Evolutionary conservation across 495 filamentous ascomycete species (phyloP), one percentile per base, ranked within the genome.

Genomic region (Trichoderma orchidacearum): DNA sequence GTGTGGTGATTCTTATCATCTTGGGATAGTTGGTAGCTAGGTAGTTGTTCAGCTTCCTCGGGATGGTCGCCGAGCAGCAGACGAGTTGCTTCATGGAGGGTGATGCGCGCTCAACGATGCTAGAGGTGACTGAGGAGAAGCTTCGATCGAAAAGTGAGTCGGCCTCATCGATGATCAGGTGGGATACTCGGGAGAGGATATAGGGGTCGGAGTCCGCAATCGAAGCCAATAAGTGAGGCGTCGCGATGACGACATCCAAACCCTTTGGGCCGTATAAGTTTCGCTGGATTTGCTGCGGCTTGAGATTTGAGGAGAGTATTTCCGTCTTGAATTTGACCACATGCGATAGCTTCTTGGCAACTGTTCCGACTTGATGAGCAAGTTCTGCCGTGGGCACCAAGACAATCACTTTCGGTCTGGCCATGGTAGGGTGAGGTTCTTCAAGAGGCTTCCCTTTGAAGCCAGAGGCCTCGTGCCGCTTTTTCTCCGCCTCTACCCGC

Each of bases 21-120:
- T 86, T 76, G 7, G 93, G 92, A 70, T 90, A 96, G 53, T 82
- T 80, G 55, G 83, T 81, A 51, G 78, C 79, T n/a, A 97, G 78
- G 64, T 85, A 87, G 53, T 75, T 81, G 68, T 98, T 92, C 4
- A 98, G 79, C 63, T 86, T 85, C 55, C 83, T 81, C 1, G 93
- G 93, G 59, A 98, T 97, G 12, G 93, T 98, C 58, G 93, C 93
- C 3, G 93, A 97, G 75, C 93, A 97, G 56, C 97, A 81, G 23
- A 98, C 80, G n/a, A 97, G 77, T 64, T 96, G 89, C 58, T 86
- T 80, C 8, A 97, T 75, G 0, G 87, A 89, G 1, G 89, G 85
- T 2, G 81, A 75, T 3, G 80, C 76, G 59, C 86, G 83, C 64
- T 91, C 85, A 58, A 97, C 79, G 58, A 97, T 84, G 51, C 80